Evolutionary conservation across 257 asterid genomes (phyloP).

Genomic region (Ilex aquifolium): DNA sequence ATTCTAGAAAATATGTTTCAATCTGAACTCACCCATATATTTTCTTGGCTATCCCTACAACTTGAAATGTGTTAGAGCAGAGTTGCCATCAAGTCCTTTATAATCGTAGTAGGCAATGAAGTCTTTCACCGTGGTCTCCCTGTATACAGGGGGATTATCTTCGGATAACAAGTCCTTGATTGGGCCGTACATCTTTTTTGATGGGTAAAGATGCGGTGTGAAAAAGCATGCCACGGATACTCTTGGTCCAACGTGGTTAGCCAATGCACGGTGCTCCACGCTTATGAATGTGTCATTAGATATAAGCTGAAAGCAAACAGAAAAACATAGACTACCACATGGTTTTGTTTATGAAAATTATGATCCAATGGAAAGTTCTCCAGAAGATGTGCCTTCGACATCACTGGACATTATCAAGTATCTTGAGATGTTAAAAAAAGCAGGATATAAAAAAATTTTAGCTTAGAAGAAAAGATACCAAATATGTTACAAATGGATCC

Average conservation of each 20-base stretch:
- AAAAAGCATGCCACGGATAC: background rate
- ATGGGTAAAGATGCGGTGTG: background rate
- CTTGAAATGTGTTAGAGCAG: constrained; percentile 1
- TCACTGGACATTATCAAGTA: background rate
- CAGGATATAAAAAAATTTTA: background rate
- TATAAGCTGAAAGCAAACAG: background rate
- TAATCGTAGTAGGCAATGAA: background rate
- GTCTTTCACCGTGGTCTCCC: background rate
- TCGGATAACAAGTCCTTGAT: too few relatives aligned
- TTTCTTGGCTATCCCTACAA: background rate
- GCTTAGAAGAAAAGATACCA: background rate
- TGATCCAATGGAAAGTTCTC: background rate
- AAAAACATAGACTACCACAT: background rate
- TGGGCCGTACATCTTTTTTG: background rate
- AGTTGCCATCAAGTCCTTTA: background rate
- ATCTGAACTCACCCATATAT: too few relatives aligned
- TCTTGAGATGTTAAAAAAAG: background rate
- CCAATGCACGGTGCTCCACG: background rate
- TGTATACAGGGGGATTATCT: background rate
- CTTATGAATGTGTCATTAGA: background rate
- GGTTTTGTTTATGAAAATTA: background rate
- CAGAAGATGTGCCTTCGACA: background rate
- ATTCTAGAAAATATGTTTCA: too few relatives aligned
- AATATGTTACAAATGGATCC: too few relatives aligned
- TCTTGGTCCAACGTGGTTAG: background rate